Base-by-base conservation (phyloP, 2,329 filamentous ascomycete genomes). In the Acarospora socialis region DNA sequence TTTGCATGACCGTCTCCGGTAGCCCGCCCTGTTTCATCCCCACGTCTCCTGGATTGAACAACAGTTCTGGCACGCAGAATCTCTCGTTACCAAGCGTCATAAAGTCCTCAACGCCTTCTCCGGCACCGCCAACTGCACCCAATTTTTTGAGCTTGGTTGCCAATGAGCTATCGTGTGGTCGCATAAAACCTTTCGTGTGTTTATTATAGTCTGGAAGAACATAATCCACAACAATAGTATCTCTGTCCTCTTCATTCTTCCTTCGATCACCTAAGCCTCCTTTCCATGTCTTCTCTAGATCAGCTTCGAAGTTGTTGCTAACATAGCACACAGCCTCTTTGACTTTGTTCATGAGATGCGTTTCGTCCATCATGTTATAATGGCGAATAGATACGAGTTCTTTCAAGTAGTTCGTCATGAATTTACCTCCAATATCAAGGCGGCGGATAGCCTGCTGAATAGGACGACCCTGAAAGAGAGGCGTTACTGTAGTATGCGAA, bases 321-420 rank as follows among this genome's bases (percentile, higher is more conserved):
- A 94, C 75, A 46, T 80, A 95, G 50, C 82, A 92, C 1, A 80
- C 75, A 4, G 77, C 68, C 52, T 98, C 90, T 51, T 98, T 98
- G 55, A 95, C 86, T 53, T 94, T 81, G 47, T 93, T 93, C 51
- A 94, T 83, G 30, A 95, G 77, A 53, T 92, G 77, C 1, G 81
- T 78, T 46, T 98, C 90, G 53, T 92, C 86, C 40, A 90, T 75
- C 73, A 98, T 86, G 52, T 94, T 87, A 55, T 92, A 93, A 49
- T 94, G 84, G 5, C 90, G 77, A 9, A 92, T 67, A 1, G 86
- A 94, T 12, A 95, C 73, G 10, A 92, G 67, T 35, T 90, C 81
- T 28, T 90, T 87, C 20, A 98, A 66, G 51, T 92, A 80, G 52
- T 95, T 95, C 14, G 87, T 94, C 39, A 98, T 61, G 31, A 92